phyloP scores from a whole-genome alignment of 164 flowering plant species.

The Umbellularia californica region DNA sequence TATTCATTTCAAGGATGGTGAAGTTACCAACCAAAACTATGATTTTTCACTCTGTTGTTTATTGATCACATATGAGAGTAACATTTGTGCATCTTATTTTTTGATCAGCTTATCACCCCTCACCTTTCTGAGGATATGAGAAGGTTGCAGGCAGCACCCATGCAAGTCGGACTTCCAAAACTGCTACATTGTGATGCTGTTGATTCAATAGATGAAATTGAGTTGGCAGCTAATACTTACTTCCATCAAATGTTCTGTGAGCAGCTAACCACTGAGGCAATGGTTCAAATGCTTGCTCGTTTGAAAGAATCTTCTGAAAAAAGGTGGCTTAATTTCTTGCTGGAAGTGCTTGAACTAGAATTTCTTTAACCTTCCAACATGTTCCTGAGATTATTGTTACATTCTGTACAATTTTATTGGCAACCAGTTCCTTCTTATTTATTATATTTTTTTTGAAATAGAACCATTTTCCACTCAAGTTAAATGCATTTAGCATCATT shows the following conservation, averaged over 20 bases:
- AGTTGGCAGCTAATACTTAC: constrained; percentile 77
- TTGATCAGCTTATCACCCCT: constrained; percentile 28
- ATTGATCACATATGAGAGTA: too few species aligned
- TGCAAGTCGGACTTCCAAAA: constrained; percentile 34
- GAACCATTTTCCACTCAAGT: too few species aligned
- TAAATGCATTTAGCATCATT: too few species aligned
- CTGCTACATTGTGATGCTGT: constrained; percentile 47
- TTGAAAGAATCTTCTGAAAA: constrained; percentile 74
- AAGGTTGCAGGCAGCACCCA: constrained; percentile 38
- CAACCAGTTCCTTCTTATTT: too few species aligned
- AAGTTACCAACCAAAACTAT: too few species aligned
- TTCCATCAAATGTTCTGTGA: constrained; percentile 85
- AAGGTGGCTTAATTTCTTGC: constrained; percentile 44
- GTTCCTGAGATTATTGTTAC: neutral
- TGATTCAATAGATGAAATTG: constrained; percentile 72
- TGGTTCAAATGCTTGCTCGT: constrained; percentile 84
- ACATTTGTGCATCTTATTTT: too few species aligned
- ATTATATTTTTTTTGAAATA: too few species aligned
- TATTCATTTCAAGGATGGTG: too few species aligned
- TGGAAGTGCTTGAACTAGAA: neutral
- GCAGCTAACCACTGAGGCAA: constrained; percentile 59
- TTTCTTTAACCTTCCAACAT: neutral
- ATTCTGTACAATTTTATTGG: too few species aligned
- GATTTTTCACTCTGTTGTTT: too few species aligned
- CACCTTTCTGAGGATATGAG: constrained; percentile 67